phyloP scores from a whole-genome alignment of 2,329 filamentous ascomycete species.

The Colletotrichum shisoi region DNA sequence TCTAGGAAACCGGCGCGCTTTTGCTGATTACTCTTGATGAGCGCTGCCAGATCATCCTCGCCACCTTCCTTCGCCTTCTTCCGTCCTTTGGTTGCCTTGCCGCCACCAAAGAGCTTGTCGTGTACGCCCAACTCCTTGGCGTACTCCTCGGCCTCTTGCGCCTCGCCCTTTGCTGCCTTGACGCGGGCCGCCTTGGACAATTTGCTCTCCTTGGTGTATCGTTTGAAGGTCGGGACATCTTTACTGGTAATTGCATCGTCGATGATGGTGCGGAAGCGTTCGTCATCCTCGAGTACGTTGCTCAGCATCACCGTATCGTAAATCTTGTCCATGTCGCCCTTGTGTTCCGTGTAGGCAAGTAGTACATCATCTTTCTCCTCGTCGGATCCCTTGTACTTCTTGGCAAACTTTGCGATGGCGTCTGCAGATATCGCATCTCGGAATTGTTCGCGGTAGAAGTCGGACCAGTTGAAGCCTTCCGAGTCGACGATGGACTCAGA shows the following conservation, averaged over 20 bases:
- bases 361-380: conserved; percentile 85
- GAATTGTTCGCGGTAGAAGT: conserved; percentile 88
- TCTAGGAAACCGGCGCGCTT: conserved; percentile 73
- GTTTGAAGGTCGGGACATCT: conserved; percentile 70
- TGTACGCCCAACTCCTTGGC: conserved; percentile 78
- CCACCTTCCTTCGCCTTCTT: conserved; percentile 54
- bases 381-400: conserved; percentile 82
- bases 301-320: conserved; percentile 90
- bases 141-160: conserved; percentile 75
- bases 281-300: conserved; percentile 82
- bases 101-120: conserved; percentile 68
- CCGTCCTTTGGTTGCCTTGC: conserved; percentile 53
- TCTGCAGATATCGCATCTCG: conserved; percentile 76
- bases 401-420: conserved; percentile 77
- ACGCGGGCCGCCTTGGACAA: conserved; percentile 66
- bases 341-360: conserved; percentile 72
- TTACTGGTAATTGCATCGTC: conserved; percentile 77
- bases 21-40: conserved; percentile 77
- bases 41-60: conserved; percentile 69
- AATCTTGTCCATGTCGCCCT: conserved; percentile 78
- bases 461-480: conserved; percentile 87
- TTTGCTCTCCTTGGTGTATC: conserved; percentile 78
- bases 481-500: conserved; percentile 79
- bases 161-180: conserved; percentile 71
- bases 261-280: conserved; percentile 81